Evolutionary conservation across 805 yeast genomes (phyloP).

Genomic region (Yamadazyma scolyti): DNA sequence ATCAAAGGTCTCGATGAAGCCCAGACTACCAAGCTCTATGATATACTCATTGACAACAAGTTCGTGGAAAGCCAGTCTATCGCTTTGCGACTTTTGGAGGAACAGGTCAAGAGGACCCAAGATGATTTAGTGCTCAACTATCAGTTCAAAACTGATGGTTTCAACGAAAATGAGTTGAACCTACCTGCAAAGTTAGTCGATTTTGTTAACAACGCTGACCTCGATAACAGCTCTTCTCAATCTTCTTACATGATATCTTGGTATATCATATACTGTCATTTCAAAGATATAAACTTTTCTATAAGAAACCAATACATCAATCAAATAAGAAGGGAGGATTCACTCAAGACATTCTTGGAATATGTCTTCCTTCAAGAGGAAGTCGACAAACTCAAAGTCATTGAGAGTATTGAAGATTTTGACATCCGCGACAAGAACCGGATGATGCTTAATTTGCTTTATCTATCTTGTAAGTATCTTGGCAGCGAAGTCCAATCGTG

Average conservation of each 20-base stretch:
- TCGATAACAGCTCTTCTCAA: slow-evolving; percentile 11
- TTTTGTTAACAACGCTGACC: slow-evolving; percentile 27
- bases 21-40: slow-evolving; percentile 26
- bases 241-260: slow-evolving; percentile 62
- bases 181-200: slow-evolving; percentile 42
- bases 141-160: slow-evolving; percentile 44
- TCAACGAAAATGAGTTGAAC: slow-evolving; percentile 16
- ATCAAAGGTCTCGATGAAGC: slow-evolving; percentile 3
- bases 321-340: slow-evolving; percentile 45
- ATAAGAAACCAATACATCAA: slow-evolving; percentile 58
- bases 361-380: slow-evolving; percentile 43
- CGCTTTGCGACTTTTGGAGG: slow-evolving; percentile 34
- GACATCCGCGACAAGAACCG: slow-evolving; percentile 10
- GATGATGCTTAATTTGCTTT: slow-evolving; percentile 49
- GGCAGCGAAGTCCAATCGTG: slow-evolving; percentile 63
- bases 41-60: slow-evolving; percentile 18
- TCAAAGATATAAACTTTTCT: slow-evolving; percentile 60
- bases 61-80: slow-evolving; percentile 39
- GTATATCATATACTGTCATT: slow-evolving; percentile 58
- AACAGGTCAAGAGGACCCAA: slow-evolving; percentile 44
- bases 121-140: slow-evolving; percentile 61
- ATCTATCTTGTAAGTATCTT: slow-evolving; percentile 43
- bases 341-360: slow-evolving; percentile 49
- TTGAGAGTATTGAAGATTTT: slow-evolving; percentile 14
- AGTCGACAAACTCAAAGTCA: slow-evolving; percentile 27